Percentiles rank a stretch among this genome's conserved stretches.
phyloP scores from a whole-genome alignment of 2,329 filamentous ascomycete genomes.

The Niveomyces coronatus region DNA sequence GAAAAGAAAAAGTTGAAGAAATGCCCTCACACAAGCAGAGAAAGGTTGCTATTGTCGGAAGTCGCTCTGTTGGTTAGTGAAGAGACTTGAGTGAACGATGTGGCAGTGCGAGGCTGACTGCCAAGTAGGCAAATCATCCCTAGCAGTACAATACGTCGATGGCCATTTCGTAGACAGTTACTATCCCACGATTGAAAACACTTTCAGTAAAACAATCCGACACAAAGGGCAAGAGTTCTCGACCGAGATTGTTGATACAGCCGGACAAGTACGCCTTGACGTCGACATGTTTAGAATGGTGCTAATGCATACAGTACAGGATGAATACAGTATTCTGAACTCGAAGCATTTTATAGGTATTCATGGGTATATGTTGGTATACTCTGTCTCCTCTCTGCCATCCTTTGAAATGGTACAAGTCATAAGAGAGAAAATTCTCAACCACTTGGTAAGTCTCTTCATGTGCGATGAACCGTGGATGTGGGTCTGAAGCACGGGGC shows the following conservation, averaged over 20 bases:
- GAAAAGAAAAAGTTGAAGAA: slow-evolving; percentile 7
- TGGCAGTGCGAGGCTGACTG: background rate
- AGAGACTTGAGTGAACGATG: background rate
- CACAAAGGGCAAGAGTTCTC: slow-evolving; percentile 88
- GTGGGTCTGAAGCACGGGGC: background rate
- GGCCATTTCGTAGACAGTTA: slow-evolving; percentile 98
- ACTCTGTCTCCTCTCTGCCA: slow-evolving; percentile 88
- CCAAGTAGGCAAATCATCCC: slow-evolving; percentile 78
- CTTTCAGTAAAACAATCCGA: slow-evolving; percentile 91
- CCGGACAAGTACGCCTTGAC: slow-evolving; percentile 61
- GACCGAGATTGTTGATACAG: slow-evolving; percentile 96
- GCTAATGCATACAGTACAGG: slow-evolving; percentile 37
- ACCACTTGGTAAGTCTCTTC: slow-evolving; percentile 65
- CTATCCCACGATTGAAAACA: slow-evolving; percentile 98
- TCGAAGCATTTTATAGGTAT: slow-evolving; percentile 99
- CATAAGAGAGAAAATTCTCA: slow-evolving; percentile 93
- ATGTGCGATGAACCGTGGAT: too few species aligned
- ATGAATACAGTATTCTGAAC: slow-evolving; percentile 97
- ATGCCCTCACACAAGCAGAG: slow-evolving; percentile 75
- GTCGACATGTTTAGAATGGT: background rate
- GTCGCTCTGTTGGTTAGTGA: slow-evolving; percentile 63
- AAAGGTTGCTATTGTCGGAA: slow-evolving; percentile 93
- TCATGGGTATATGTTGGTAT: slow-evolving; percentile 96
- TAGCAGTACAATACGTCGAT: slow-evolving; percentile 95
- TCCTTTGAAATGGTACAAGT: slow-evolving; percentile 97